phyloP scores from a whole-genome alignment of 352 stramenopile species.

The Globisporangium nagaii region DNA sequence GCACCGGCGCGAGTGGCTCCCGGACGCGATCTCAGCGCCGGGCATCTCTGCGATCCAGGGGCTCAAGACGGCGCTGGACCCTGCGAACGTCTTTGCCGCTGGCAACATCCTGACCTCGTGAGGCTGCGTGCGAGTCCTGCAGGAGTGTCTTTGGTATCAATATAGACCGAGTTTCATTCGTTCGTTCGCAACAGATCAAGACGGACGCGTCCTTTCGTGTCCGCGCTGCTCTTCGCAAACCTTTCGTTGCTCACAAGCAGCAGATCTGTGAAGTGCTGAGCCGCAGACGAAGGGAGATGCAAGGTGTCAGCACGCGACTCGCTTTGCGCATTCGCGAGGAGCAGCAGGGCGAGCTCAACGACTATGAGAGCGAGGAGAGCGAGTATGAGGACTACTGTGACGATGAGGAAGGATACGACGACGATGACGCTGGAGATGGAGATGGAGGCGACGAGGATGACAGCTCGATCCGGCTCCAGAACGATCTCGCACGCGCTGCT shows the following conservation, averaged over 20 bases:
- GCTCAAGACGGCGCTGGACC: slow-evolving; percentile 89
- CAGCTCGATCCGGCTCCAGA: slow-evolving; percentile 4
- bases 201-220: too few species aligned
- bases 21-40: slow-evolving; percentile 71
- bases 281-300: not conserved
- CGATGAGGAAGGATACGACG: slow-evolving; percentile 10
- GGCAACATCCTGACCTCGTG: slow-evolving; percentile 55
- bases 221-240: too few species aligned
- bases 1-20: slow-evolving; percentile 82
- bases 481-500: slow-evolving; percentile 10
- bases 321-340: not conserved
- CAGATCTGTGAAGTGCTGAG: not conserved
- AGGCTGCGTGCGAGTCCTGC: too few species aligned
- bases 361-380: slow-evolving; percentile 9
- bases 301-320: not conserved
- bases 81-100: slow-evolving; percentile 89
- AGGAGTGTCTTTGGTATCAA: not conserved
- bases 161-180: too few species aligned
- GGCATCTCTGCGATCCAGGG: slow-evolving; percentile 62
- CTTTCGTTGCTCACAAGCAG: not conserved
- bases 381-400: slow-evolving; percentile 18
- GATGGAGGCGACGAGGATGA: slow-evolving; percentile 2
- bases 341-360: slow-evolving; percentile 2
- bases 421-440: slow-evolving; percentile 4
- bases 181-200: too few species aligned